Evolutionary conservation across 1,139 yeast genomes (phyloP), one percentile per base, ranked within the genome.

Genomic region (Pichia sp.): DNA sequence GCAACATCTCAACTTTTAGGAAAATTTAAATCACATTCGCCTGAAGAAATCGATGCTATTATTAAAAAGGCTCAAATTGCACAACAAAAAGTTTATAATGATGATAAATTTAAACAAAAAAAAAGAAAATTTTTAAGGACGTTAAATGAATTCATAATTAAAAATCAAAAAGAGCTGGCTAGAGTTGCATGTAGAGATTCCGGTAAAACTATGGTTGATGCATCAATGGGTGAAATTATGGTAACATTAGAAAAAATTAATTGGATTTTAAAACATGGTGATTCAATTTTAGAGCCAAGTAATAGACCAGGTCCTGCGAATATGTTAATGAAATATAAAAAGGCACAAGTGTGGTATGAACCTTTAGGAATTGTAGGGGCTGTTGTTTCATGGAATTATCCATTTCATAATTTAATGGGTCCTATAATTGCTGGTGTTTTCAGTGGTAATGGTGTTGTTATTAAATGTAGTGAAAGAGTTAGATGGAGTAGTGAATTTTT

Each of bases 351-450:
- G 7, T 72, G 94, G 50, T 91, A 91, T 60, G 95, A 89, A 59
- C 97, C 98, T 1, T 63, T 89, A 44, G 79, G 79, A 8, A 95
- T 89, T 3, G 93, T 91, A 16, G 75, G 94, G 5, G 95, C 97
- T 0, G 69, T 91, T 50, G 87, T 91, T 2, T 86, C 96, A 5
- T 91, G 98, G 98, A 91, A 91, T 58, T 91, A 91, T 58, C 97
- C 98, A 1, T 81, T 82, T 62, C 97, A 91, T 60, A 91, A 91
- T 61, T 66, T 89, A 41, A 68, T 91, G 74, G 96, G 96, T 2
- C 98, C 98, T 1, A 69, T 89, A 1, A 79, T 89, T 46, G 94
- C 96, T 2, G 76, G 93, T 1, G 63, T 91, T 22, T 86, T 88
- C 59, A 77, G 95, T 5, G 98, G 98, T 7, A 89, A 91, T 60